Evolutionary conservation across 805 yeast species (phyloP), one percentile per base, ranked within the genome.

Genomic region (Blastobotrys americana): DNA sequence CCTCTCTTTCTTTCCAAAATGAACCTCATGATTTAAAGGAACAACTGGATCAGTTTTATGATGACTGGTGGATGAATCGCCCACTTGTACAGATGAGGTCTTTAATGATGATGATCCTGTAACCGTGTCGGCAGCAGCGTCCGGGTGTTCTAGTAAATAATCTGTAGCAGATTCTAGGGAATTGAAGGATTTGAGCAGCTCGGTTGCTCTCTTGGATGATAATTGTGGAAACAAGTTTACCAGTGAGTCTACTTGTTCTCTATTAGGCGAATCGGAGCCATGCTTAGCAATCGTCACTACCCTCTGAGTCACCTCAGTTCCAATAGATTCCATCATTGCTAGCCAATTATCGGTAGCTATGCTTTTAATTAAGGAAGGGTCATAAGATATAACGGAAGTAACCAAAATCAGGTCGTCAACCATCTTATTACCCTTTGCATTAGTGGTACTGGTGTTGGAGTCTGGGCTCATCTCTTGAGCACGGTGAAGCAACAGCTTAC

Each of bases 141-240:
- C 67, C 0, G 89, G 85, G 43, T 78, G 66, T 52, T 85, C 95
- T 15, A 88, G 66, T 13, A 87, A 56, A 35, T 68, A 57, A 51
- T 77, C 70, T 1, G 84, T 81, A 0, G 78, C 77, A 27, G 56
- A 46, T 49, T 83, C 90, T 1, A 80, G 76, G 44, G 76, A 67
- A 36, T 71, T 67, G 53, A 77, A 64, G 27, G 72, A 66, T 19
- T 63, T 56, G 10, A 86, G 60, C 2, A 85, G 54, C 1, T 67
- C 65, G n/a, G 63, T 64, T 0, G 80, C 73, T 56, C 77, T 72
- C 1, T 66, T 61, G 3, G 60, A 55, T 0, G 74, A 64, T 28
- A 86, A 58, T 34, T 73, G 73, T 0, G 96, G 96, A 58, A 87
- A 84, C 49, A 88, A 58, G 25, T 80, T 85, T n/a, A 59, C 46